Evolutionary conservation across 2,329 filamentous ascomycete genomes (phyloP).

Genomic region (Nemania sp.): DNA sequence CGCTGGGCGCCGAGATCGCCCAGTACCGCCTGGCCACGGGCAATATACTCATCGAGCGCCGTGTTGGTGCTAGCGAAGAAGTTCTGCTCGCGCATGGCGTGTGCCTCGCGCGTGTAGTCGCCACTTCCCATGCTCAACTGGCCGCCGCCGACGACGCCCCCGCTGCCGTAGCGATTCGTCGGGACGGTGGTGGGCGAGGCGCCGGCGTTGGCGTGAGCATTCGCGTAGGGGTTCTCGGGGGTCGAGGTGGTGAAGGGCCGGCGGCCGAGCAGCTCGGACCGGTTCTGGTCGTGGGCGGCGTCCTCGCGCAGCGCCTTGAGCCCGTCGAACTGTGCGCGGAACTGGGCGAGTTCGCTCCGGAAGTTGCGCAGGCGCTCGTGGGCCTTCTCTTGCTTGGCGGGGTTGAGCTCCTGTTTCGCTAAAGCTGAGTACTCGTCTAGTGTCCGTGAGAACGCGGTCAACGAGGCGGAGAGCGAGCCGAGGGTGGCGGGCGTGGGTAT

Average conservation of each 20-base stretch:
- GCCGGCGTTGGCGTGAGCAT: constrained; percentile 74
- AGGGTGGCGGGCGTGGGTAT: constrained; percentile 67
- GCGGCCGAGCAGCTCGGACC: constrained; percentile 85
- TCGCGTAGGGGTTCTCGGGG: constrained; percentile 93
- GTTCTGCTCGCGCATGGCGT: constrained; percentile 88
- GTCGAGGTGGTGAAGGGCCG: constrained; percentile 82
- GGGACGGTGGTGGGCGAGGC: constrained; percentile 52
- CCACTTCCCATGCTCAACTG: constrained; percentile 62
- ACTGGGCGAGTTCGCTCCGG: constrained; percentile 82
- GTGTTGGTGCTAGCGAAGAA: constrained; percentile 86
- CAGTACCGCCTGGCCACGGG: constrained; percentile 88
- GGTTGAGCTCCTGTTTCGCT: constrained; percentile 88
- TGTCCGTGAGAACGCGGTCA: constrained; percentile 82
- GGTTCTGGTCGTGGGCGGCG: constrained; percentile 71
- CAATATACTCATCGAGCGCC: constrained; percentile 93
- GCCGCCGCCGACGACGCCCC: constrained; percentile 50
- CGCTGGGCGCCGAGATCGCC: constrained; percentile 89
- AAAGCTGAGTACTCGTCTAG: constrained; percentile 91
- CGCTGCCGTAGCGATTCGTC: constrained; percentile 56
- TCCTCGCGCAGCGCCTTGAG: constrained; percentile 85
- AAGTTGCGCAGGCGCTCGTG: constrained; percentile 88
- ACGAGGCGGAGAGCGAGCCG: constrained; percentile 78
- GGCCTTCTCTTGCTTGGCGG: constrained; percentile 92
- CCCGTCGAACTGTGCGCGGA: constrained; percentile 79
- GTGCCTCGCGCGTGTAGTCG: constrained; percentile 79